Conservation (phyloP, 2,329 filamentous ascomycete species). For the Fusarium albosuccineum region DNA sequence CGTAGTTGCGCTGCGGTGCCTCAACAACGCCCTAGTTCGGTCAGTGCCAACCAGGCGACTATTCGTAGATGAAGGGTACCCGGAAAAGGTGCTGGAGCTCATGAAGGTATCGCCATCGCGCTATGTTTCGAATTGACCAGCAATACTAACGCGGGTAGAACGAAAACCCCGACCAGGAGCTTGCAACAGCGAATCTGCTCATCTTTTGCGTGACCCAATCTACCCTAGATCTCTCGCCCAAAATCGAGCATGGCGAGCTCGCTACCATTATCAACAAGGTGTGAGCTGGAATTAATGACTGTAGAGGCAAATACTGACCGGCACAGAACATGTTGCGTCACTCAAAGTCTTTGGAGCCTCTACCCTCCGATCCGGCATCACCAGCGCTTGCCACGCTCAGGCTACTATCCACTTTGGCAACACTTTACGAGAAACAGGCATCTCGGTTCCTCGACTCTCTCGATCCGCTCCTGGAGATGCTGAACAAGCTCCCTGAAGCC, state of each 20-base stretch:
- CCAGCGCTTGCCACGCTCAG: background rate
- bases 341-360: background rate
- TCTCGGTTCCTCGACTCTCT: background rate
- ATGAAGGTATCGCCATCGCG: background rate
- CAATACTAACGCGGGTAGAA: background rate
- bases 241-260: background rate
- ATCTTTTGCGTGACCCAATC: background rate
- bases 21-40: conserved; percentile 1
- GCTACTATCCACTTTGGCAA: background rate
- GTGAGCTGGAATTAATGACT: background rate
- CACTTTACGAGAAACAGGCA: background rate
- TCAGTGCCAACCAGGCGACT: background rate
- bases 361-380: background rate
- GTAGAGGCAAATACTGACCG: background rate
- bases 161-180: background rate
- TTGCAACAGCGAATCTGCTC: background rate
- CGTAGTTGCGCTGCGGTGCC: background rate
- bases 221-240: background rate
- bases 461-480: background rate
- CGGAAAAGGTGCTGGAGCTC: background rate
- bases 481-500: background rate
- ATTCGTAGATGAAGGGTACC: conserved; percentile 3
- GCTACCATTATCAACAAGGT: conserved; percentile 6
- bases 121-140: no score
- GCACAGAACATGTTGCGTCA: background rate